These are phyloP conservation scores for Mycosarcoma mackinlayi DNA, from an alignment of 1,284 basidiomycete genomes.

Conservation along the genomic window DNA sequence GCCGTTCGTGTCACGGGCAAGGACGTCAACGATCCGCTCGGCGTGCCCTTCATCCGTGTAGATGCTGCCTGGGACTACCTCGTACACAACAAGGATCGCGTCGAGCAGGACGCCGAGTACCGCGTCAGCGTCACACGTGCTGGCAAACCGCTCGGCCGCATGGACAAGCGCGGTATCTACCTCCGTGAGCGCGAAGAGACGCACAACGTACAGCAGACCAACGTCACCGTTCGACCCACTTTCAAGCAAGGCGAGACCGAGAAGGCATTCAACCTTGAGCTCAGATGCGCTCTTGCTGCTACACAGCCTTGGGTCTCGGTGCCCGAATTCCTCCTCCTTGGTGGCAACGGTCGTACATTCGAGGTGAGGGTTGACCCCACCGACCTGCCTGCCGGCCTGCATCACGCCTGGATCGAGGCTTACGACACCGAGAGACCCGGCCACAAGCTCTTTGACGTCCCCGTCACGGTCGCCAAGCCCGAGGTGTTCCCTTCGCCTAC, in stretches of 20 bases:
- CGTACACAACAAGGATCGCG: constrained; percentile 57
- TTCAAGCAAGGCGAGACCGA: constrained; percentile 65
- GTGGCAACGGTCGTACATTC: constrained; percentile 67
- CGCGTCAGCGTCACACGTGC: constrained; percentile 62
- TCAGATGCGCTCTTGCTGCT: constrained; percentile 56
- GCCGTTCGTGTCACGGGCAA: constrained; percentile 66
- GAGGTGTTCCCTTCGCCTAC: constrained; percentile 53
- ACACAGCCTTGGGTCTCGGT: constrained; percentile 64
- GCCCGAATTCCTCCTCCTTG: constrained; percentile 64
- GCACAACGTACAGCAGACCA: constrained; percentile 58
- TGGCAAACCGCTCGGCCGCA: constrained; percentile 56
- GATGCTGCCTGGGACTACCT: constrained; percentile 68
- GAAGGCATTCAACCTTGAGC: constrained; percentile 62
- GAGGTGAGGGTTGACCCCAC: constrained; percentile 67
- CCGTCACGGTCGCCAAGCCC: constrained; percentile 68
- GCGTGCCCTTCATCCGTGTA: constrained; percentile 67
- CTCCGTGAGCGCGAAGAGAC: constrained; percentile 66
- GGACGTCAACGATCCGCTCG: constrained; percentile 66
- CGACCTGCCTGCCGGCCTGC: constrained; percentile 62
- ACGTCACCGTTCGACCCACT: constrained; percentile 61
- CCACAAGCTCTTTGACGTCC: constrained; percentile 64
- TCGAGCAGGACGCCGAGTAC: constrained; percentile 66
- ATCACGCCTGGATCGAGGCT: constrained; percentile 62
- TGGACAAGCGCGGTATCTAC: constrained; percentile 66
- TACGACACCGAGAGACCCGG: constrained; percentile 63